phyloP scores from a whole-genome alignment of 306 rosid genomes.

The Cicer arietinum region DNA sequence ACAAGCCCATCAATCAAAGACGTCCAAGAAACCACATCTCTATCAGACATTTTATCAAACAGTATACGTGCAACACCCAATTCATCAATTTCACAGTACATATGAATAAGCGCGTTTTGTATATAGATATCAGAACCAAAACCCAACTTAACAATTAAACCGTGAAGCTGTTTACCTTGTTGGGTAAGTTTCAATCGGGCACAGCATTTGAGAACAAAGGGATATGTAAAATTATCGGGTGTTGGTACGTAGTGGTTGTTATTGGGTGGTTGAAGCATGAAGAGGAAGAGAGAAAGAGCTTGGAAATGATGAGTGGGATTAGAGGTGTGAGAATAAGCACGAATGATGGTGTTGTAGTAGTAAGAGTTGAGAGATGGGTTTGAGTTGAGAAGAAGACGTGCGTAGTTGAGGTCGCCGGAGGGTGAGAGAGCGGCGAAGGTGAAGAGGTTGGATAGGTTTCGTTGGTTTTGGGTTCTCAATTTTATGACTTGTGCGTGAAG shows the following conservation, averaged over 20 bases:
- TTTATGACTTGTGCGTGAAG: constrained; percentile 60
- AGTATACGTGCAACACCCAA: constrained; percentile 46
- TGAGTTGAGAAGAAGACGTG: constrained; percentile 53
- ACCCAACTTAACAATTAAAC: constrained; percentile 43
- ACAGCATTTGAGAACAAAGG: constrained; percentile 58
- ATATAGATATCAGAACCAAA: constrained; percentile 49
- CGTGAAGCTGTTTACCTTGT: constrained; percentile 58
- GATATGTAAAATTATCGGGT: constrained; percentile 63
- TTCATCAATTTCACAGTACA: constrained; percentile 48
- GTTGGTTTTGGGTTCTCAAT: constrained; percentile 34
- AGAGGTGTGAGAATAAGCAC: constrained; percentile 55
- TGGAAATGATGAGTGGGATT: constrained; percentile 44
- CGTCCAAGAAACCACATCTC: constrained; percentile 70
- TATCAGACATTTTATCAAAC: constrained; percentile 58
- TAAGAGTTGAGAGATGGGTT: constrained; percentile 50
- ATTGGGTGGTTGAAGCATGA: constrained; percentile 39
- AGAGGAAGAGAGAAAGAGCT: constrained; percentile 54
- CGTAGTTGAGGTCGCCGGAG: constrained; percentile 58
- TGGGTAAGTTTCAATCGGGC: constrained; percentile 49
- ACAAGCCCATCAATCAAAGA: constrained; percentile 56
- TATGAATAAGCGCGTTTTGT: constrained; percentile 47
- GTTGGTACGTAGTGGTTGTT: background rate
- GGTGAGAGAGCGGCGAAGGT: constrained; percentile 66
- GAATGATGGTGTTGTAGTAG: constrained; percentile 61
- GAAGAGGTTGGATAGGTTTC: constrained; percentile 54